Conservation (phyloP, 805 yeast genomes). For the Nakazawaea siamensis region DNA sequence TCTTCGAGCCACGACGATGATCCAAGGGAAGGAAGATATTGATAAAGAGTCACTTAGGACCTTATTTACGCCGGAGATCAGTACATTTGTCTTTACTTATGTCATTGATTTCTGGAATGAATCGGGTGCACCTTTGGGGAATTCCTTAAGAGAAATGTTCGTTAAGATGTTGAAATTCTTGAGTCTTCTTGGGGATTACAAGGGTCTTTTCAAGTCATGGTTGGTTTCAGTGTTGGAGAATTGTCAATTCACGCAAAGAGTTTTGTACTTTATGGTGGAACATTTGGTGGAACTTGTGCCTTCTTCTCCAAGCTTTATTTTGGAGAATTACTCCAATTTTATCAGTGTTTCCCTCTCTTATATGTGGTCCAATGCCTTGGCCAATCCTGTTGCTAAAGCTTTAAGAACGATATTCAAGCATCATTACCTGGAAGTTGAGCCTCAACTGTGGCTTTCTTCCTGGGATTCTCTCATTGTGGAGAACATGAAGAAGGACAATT, state of each 20-base stretch:
- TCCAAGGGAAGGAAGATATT: not conserved
- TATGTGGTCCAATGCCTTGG: conserved; percentile 51
- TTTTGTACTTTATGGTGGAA: conserved; percentile 54
- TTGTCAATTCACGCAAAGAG: conserved; percentile 46
- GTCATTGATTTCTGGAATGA: conserved; percentile 65
- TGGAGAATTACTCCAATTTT: conserved; percentile 37
- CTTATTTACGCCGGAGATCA: conserved; percentile 11
- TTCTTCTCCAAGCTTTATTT: conserved; percentile 26
- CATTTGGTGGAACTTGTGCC: conserved; percentile 41
- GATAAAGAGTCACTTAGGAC: not conserved
- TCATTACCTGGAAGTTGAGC: conserved; percentile 20
- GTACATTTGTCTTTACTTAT: conserved; percentile 35
- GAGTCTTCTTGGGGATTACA: conserved; percentile 18
- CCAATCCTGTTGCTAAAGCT: conserved; percentile 60
- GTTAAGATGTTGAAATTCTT: conserved; percentile 39
- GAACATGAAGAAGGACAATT: conserved; percentile 23
- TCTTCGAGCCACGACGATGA: conserved; percentile 42
- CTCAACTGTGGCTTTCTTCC: conserved; percentile 34
- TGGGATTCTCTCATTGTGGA: conserved; percentile 39
- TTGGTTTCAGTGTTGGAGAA: conserved; percentile 27
- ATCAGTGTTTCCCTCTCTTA: conserved; percentile 35
- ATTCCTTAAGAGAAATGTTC: conserved; percentile 58
- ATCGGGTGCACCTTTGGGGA: conserved; percentile 61
- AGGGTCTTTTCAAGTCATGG: conserved; percentile 35
- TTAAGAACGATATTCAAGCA: conserved; percentile 31